Evolutionary conservation across 2,329 filamentous ascomycete species (phyloP).

Genomic region (Bipolaris oryzae): DNA sequence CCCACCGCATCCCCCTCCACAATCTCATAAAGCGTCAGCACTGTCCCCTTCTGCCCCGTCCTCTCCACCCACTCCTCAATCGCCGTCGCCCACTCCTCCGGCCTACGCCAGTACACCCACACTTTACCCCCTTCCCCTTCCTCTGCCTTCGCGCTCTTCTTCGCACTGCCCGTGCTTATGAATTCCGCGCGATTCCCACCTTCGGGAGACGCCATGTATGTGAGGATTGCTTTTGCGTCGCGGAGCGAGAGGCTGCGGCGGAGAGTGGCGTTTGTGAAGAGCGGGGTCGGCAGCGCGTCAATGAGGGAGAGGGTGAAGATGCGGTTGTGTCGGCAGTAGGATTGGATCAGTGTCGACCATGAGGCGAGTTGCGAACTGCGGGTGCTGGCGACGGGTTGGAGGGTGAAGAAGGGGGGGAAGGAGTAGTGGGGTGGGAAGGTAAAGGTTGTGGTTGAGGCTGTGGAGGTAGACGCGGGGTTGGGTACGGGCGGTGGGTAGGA

Average conservation of each 20-base stretch:
- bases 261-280: slow-evolving; percentile 60
- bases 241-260: slow-evolving; percentile 56
- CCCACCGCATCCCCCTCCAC: slow-evolving; percentile 81
- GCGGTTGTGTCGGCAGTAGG: slow-evolving; percentile 80
- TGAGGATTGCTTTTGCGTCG: slow-evolving; percentile 61
- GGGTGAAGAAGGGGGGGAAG: slow-evolving; percentile 87
- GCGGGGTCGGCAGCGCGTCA: slow-evolving; percentile 58
- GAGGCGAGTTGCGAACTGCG: slow-evolving; percentile 77
- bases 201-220: slow-evolving; percentile 61
- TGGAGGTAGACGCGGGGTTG: slow-evolving; percentile 13
- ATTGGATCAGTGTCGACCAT: slow-evolving; percentile 84
- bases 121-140: slow-evolving; percentile 48
- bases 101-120: slow-evolving; percentile 84
- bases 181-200: slow-evolving; percentile 70
- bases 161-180: slow-evolving; percentile 46
- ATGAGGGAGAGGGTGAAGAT: slow-evolving; percentile 76
- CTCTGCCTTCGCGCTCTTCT: slow-evolving; percentile 29
- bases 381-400: slow-evolving; percentile 75
- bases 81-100: slow-evolving; percentile 86
- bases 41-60: slow-evolving; percentile 85
- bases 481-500: slow-evolving; percentile 12
- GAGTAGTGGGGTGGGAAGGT: slow-evolving; percentile 62
- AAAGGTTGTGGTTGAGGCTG: slow-evolving; percentile 37
- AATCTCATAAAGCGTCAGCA: slow-evolving; percentile 92
- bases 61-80: slow-evolving; percentile 82